Evolutionary conservation across 2,329 filamentous ascomycete species (phyloP).

Genomic region (Beauveria medogensis): DNA sequence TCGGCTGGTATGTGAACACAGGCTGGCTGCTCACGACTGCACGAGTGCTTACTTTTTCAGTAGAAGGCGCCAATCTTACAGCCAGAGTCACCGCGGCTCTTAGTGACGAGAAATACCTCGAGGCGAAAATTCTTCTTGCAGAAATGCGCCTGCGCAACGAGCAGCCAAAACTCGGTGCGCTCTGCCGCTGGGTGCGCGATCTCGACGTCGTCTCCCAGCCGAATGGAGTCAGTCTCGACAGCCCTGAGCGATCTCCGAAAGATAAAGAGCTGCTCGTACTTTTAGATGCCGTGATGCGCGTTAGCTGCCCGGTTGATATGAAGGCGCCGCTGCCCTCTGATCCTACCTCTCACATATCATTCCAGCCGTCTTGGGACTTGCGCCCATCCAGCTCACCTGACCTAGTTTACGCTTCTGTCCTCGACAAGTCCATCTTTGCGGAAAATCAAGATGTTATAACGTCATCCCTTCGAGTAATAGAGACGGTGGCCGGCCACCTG

Average conservation of each 20-base stretch:
- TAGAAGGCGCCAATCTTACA: constrained; percentile 54
- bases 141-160: constrained; percentile 63
- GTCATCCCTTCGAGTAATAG: constrained; percentile 47
- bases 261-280: constrained; percentile 51
- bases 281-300: constrained; percentile 55
- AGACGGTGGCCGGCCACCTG: constrained; percentile 49
- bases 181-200: constrained; percentile 66
- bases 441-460: constrained; percentile 28
- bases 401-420: constrained; percentile 47
- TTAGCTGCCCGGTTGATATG: constrained; percentile 53
- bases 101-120: constrained; percentile 55
- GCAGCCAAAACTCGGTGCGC: constrained; percentile 57
- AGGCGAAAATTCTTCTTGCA: constrained; percentile 57
- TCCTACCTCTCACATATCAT: constrained; percentile 41
- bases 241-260: constrained; percentile 30
- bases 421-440: constrained; percentile 47
- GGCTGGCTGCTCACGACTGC: background rate
- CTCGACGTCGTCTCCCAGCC: constrained; percentile 57
- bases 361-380: constrained; percentile 55
- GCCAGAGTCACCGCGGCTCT: constrained; percentile 58
- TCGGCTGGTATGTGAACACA: constrained; percentile 34
- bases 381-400: constrained; percentile 33
- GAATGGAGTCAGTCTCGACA: constrained; percentile 27
- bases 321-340: constrained; percentile 25
- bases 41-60: constrained; percentile 8